These are phyloP conservation scores for Aspergillus cejpii DNA, from an alignment of 2,329 filamentous ascomycete species.

Conservation along the genomic window DNA sequence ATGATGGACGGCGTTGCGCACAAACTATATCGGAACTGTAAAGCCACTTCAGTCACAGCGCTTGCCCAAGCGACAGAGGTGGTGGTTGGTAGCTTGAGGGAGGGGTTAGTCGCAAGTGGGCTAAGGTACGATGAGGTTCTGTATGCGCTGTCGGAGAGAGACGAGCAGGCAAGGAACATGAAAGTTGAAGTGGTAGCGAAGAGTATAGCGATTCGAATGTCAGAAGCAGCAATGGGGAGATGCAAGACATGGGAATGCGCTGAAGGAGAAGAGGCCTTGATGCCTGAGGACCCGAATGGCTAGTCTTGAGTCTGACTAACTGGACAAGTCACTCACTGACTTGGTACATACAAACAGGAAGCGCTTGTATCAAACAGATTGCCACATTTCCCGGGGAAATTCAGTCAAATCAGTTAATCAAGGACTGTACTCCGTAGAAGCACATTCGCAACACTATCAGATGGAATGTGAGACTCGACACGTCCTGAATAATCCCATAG, in stretches of 20 bases:
- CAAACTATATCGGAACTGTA: slow-evolving; percentile 19
- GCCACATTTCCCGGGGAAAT: background rate
- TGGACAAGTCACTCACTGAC: slow-evolving; percentile 14
- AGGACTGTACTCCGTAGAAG: background rate
- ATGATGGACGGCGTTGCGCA: slow-evolving; percentile 37
- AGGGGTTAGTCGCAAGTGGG: slow-evolving; percentile 16
- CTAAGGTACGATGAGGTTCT: slow-evolving; percentile 9
- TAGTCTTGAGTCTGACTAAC: slow-evolving; percentile 5
- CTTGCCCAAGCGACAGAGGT: slow-evolving; percentile 11
- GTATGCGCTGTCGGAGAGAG: slow-evolving; percentile 3
- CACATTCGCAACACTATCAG: background rate
- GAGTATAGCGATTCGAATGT: slow-evolving; percentile 7
- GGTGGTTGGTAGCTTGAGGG: slow-evolving; percentile 6
- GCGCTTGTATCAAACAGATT: slow-evolving; percentile 12
- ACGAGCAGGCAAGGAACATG: slow-evolving; percentile 3
- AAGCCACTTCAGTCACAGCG: slow-evolving; percentile 22
- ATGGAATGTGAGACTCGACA: background rate
- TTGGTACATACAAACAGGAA: slow-evolving; percentile 6
- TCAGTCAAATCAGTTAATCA: background rate
- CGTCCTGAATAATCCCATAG: too few relatives aligned
- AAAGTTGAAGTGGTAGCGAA: slow-evolving; percentile 4
- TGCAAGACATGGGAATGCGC: slow-evolving; percentile 11
- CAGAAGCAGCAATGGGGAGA: slow-evolving; percentile 7
- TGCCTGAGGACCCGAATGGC: slow-evolving; percentile 13
- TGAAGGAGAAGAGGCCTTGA: slow-evolving; percentile 9